phyloP scores from a whole-genome alignment of 2,329 filamentous ascomycete species.

The Trematosphaeria pertusa region DNA sequence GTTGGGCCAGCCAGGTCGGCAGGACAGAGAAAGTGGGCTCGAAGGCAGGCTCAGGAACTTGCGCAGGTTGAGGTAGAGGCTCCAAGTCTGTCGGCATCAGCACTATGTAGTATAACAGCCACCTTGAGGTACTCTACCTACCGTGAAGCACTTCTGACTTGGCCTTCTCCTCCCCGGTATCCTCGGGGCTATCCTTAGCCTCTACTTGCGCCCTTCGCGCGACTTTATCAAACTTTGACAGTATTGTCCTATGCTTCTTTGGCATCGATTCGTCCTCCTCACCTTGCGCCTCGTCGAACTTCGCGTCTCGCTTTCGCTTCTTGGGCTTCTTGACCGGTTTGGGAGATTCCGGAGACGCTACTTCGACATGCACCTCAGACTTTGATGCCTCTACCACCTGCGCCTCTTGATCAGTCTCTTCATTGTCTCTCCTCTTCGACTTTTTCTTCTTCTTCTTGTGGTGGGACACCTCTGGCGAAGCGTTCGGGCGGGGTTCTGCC shows the following conservation, averaged over 20 bases:
- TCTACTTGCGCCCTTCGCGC: constrained; percentile 36
- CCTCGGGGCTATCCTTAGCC: constrained; percentile 15
- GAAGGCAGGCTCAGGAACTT: constrained; percentile 62
- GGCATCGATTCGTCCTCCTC: constrained; percentile 35
- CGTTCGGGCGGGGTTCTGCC: no score
- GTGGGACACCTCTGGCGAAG: no score
- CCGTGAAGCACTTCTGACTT: constrained; percentile 63
- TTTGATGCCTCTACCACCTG: constrained; percentile 11
- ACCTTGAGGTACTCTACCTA: constrained; percentile 14
- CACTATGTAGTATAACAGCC: neutral
- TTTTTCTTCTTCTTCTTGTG: constrained; percentile 43
- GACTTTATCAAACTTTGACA: constrained; percentile 56
- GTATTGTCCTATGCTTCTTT: constrained; percentile 49
- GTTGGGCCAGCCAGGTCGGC: constrained; percentile 80
- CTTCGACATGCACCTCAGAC: constrained; percentile 4
- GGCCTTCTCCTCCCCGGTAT: constrained; percentile 19
- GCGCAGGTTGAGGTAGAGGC: constrained; percentile 80
- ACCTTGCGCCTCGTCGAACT: constrained; percentile 27
- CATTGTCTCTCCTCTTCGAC: constrained; percentile 36
- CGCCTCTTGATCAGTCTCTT: constrained; percentile 27
- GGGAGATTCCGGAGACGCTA: constrained; percentile 9
- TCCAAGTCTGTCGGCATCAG: constrained; percentile 64
- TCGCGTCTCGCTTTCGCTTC: constrained; percentile 42
- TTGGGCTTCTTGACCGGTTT: constrained; percentile 41
- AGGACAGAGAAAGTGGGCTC: constrained; percentile 77